Evolutionary conservation across 805 yeast species (phyloP), one percentile per base, ranked within the genome.

Genomic region (Metschnikowia cubensis): DNA sequence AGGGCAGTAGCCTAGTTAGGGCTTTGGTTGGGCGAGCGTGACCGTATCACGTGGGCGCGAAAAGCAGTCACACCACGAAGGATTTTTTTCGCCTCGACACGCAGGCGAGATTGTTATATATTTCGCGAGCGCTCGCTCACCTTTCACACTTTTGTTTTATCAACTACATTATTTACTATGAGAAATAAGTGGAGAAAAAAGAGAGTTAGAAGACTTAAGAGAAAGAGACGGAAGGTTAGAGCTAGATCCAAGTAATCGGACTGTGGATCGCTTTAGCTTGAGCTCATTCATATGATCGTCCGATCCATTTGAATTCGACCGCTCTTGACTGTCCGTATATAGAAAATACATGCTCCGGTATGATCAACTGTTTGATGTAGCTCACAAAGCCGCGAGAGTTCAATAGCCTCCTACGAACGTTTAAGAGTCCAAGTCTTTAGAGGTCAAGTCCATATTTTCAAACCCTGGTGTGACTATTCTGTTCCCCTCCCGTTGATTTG

Each of bases 181-280:
- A 87, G 96, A 85, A 85, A 87, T 81, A 91, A 91, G 87, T 91
- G 97, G 98, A 92, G 97, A 88, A 92, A 92, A 88, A 92, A 92
- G 96, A 92, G 98, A 91, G 96, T 87, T 80, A 91, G 98, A 89
- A 89, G 98, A 89, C 88, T 92, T 76, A 92, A 92, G 89, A 89
- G 97, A 85, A 92, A 92, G 96, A 89, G 98, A 87, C 97, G 98
- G 97, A 92, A 92, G 96, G 97, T 92, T 73, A 89, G 98, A 89
- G 98, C 98, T 81, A 90, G 98, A 89, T 89, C 96, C 84, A 88
- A 88, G 85, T 88, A 87, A 87, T 82, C 87, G 86, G 74, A 71
- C 74, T 47, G 50, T 49, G 51, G 59, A 54, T 50, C 53, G 38
- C 41, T 49, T 45, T 51, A 48, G 55, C 55, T 41, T 45, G 55